Evolutionary conservation across 2,329 filamentous ascomycete species (phyloP), one percentile per base, ranked within the genome.

Genomic region (Podosphaera fusca): DNA sequence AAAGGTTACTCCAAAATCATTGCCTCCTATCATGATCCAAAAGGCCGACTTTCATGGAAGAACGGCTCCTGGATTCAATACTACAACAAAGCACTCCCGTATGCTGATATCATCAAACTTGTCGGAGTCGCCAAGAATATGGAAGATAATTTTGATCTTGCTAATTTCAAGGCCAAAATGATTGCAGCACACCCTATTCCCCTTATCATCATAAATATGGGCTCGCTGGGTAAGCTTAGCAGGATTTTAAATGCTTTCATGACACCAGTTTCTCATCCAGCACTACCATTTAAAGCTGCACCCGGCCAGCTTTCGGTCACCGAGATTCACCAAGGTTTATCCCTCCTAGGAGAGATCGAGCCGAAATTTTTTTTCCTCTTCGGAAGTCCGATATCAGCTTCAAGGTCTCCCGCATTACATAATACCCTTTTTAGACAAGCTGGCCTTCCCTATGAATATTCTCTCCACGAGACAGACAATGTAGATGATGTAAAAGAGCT

Each of bases 161-260:
- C 81, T 46, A 79, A 78, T 54, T 98, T 98, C 77, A 89, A 86
- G 72, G 71, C 75, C 30, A 83, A 79, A 72, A 88, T 89, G 70
- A 74, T 79, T 42, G 73, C 76, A 31, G 78, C 85, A 1, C 84
- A 94, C 66, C 10, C 38, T 4, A 80, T 81, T n/a, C 90, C 89
- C 0, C 72, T 98, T 57, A 95, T 98, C 63, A 87, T 85, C 1
- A 84, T 98, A 67, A 98, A 98, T 70, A 96, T 98, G 90, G 89
- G 90, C 35, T 74, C 80, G 53, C 74, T 79, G 33, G 92, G 92
- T 54, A 92, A 95, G 71, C 76, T 95, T 47, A 95, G 87, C 65
- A 82, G 92, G 38, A 83, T 98, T 50, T 73, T 94, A 58, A 98
- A 98, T 69, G 75, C 78, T 35, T 96, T 96, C 73, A 80, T 98